These are phyloP conservation scores for Penicillium corylophilum DNA, from an alignment of 2,329 filamentous ascomycete genomes.

Conservation along the genomic window DNA sequence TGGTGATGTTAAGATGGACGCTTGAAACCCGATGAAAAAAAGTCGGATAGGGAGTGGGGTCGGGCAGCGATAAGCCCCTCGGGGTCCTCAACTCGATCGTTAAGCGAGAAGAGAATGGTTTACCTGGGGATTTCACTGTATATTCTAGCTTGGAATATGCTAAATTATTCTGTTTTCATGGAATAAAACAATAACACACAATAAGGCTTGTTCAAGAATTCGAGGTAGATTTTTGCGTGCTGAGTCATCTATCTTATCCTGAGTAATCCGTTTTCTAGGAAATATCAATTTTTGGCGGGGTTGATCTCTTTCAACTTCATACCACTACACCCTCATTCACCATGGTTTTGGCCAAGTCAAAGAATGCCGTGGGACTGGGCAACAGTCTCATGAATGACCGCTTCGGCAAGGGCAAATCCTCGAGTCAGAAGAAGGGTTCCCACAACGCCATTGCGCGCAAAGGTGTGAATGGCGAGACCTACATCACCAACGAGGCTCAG, in stretches of 20 bases:
- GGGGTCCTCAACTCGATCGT: constrained; percentile 18
- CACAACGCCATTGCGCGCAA: constrained; percentile 66
- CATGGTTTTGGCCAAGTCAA: constrained; percentile 86
- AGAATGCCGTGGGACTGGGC: constrained; percentile 90
- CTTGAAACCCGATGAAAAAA: constrained; percentile 25
- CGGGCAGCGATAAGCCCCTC: too few relatives aligned
- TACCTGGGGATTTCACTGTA: not conserved
- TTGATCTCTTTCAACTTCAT: constrained; percentile 18
- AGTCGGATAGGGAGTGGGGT: constrained; percentile 30
- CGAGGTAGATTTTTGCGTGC: too few relatives aligned
- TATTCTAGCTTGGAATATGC: not conserved
- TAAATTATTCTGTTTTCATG: too few relatives aligned
- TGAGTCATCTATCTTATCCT: constrained; percentile 35
- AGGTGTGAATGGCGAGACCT: constrained; percentile 77
- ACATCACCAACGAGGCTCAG: constrained; percentile 85
- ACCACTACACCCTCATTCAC: constrained; percentile 27
- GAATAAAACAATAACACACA: too few relatives aligned
- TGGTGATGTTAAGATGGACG: constrained; percentile 4
- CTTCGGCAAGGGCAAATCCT: constrained; percentile 88
- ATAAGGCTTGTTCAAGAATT: too few relatives aligned
- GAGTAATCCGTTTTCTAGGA: too few relatives aligned
- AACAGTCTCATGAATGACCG: constrained; percentile 99
- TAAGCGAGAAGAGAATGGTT: not conserved
- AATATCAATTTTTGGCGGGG: constrained; percentile 28
- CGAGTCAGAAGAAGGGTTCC: constrained; percentile 73